Base-by-base conservation (phyloP, 768 basidiomycete genomes). In the Candolleomyces eurysporus region DNA sequence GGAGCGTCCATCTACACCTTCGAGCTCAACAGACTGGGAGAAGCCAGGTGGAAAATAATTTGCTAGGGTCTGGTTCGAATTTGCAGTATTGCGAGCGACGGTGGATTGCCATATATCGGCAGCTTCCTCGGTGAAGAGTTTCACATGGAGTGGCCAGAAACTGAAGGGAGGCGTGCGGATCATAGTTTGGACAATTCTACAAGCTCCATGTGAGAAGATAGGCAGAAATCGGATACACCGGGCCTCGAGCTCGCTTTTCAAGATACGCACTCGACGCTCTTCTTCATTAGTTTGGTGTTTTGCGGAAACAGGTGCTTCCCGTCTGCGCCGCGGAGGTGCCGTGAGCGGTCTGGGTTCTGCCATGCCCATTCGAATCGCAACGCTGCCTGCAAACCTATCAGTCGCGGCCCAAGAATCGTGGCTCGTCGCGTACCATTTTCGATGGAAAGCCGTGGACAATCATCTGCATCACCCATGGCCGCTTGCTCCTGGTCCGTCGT, bases 391-490 rank as follows among this genome's bases (percentile, higher is more conserved):
- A 54, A 57, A 39, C 39, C 6, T 10, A 40, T 39, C 21, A 39
- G 17, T 32, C 9, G 36, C 40, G n/a, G 43, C 40, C 22, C 11
- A 4, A 31, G 50, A 50, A 22, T 32, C 48, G 11, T 11, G 36
- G 22, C 56, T 57, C 56, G n/a, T 21, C 48, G 61, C 73, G 45
- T 61, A 80, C 81, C 48, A 82, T 71, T 69, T 84, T 86, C 59
- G 88, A 90, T 0, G 91, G 90, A 66, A 94, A 93, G 5, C 92
- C 92, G 69, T 91, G 82, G 1, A 93, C 87, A 42, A 93, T 87
- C 87, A 93, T 88, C 61, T 89, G 86, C 91, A 94, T 92, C 11
- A 85, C 80, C 91, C 90, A 93, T 46, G 89, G 89, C 26, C 89
- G 71, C 50, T 82, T 81, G 26, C 75, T 65, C 48, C 73, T 74